Evolutionary conservation across 1,284 basidiomycete genomes (phyloP).

Genomic region (Polyporus tsugae): DNA sequence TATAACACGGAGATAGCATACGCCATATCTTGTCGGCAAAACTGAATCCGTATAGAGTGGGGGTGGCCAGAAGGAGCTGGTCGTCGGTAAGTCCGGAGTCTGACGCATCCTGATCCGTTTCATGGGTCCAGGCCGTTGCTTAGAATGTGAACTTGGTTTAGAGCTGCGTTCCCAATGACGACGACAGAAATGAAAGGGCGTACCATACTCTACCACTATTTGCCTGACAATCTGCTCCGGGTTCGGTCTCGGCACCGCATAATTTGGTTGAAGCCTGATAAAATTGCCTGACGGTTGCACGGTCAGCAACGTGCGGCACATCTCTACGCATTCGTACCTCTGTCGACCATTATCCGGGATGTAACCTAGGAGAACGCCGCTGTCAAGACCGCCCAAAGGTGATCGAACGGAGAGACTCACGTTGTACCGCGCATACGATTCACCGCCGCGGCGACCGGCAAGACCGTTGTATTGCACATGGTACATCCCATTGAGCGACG

Average conservation of each 20-base stretch:
- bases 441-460: conserved; percentile 41
- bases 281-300: conserved; percentile 47
- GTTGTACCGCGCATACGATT: conserved; percentile 43
- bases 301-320: neutral
- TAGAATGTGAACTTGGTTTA: conserved; percentile 42
- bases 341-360: conserved; percentile 61
- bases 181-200: neutral
- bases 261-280: conserved; percentile 56
- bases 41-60: conserved; percentile 66
- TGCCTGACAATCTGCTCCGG: conserved; percentile 8
- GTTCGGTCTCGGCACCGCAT: conserved; percentile 47
- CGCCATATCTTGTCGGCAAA: conserved; percentile 63
- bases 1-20: too few species aligned
- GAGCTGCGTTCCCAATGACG: neutral
- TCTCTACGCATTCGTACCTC: conserved; percentile 41
- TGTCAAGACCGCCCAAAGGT: neutral
- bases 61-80: conserved; percentile 58
- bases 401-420: neutral
- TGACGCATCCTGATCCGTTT: conserved; percentile 38
- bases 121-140: neutral
- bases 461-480: conserved; percentile 62
- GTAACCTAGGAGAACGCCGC: conserved; percentile 29
- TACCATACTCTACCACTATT: conserved; percentile 6
- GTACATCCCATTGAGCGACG: conserved; percentile 55
- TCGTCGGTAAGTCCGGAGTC: conserved; percentile 17